Conservation (phyloP, 2,329 filamentous ascomycete genomes). For the Aplosporella prunicola region DNA sequence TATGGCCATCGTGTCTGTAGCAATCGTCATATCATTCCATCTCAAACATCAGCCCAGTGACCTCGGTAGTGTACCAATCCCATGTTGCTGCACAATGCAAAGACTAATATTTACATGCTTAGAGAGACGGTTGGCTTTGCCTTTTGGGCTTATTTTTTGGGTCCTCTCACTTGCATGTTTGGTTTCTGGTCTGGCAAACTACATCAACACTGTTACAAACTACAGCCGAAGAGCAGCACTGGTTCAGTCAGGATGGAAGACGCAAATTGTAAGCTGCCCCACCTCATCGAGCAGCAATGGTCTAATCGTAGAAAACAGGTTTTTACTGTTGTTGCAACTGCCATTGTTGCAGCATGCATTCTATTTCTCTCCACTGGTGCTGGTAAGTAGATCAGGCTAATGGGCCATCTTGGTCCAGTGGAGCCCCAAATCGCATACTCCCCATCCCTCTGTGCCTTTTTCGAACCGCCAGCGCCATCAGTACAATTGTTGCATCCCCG, state of each 20-base stretch:
- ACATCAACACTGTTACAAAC: conserved; percentile 71
- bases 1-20: conserved; percentile 80
- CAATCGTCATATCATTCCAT: conserved; percentile 90
- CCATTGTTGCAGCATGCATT: conserved; percentile 33
- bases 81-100: background rate
- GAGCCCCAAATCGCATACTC: too few relatives aligned
- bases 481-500: too few relatives aligned
- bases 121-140: conserved; percentile 69
- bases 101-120: background rate
- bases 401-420: too few relatives aligned
- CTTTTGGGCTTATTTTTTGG: conserved; percentile 86
- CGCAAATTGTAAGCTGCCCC: conserved; percentile 56
- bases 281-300: background rate
- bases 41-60: conserved; percentile 61
- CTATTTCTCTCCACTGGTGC: conserved; percentile 33
- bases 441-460: too few relatives aligned
- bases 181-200: conserved; percentile 70
- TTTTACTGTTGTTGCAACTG: conserved; percentile 31
- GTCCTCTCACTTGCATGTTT: conserved; percentile 67
- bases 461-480: too few relatives aligned
- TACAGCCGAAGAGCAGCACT: conserved; percentile 72
- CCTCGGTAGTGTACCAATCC: conserved; percentile 13
- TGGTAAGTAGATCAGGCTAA: too few relatives aligned
- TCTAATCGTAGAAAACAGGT: conserved; percentile 12
- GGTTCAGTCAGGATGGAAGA: conserved; percentile 90